phyloP scores from a whole-genome alignment of 2,329 filamentous ascomycete species.

The Nannizziopsis arthrosporioides region DNA sequence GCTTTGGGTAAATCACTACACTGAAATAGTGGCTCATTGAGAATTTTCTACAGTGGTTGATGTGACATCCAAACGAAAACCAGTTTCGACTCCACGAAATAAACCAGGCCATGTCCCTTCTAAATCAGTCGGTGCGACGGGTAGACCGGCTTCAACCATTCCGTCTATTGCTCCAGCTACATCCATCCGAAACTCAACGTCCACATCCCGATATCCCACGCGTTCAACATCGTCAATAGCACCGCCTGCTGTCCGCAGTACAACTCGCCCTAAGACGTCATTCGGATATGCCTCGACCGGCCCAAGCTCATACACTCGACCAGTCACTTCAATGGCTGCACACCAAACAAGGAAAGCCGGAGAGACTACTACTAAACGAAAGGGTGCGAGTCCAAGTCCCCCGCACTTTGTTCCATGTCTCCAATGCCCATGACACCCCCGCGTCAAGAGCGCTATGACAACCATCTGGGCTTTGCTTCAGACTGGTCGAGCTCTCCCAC shows the following conservation, averaged over 20 bases:
- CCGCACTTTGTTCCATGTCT: slow-evolving; percentile 20
- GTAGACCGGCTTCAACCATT: background rate
- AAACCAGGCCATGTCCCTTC: slow-evolving; percentile 1
- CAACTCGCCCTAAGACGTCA: slow-evolving; percentile 43
- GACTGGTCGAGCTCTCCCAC: slow-evolving; percentile 22
- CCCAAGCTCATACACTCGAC: slow-evolving; percentile 32
- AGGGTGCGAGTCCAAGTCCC: slow-evolving; percentile 40
- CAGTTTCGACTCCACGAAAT: background rate
- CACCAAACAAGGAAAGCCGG: slow-evolving; percentile 29
- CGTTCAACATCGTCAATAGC: background rate
- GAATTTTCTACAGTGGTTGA: background rate
- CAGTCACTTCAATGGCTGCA: slow-evolving; percentile 34
- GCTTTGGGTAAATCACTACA: too few species aligned
- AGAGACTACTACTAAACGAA: slow-evolving; percentile 36
- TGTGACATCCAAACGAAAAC: slow-evolving; percentile 5
- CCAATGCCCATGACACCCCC: slow-evolving; percentile 12
- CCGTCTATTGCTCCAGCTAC: slow-evolving; percentile 18
- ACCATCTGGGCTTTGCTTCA: slow-evolving; percentile 19
- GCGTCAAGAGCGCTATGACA: slow-evolving; percentile 19
- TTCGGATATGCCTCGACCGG: slow-evolving; percentile 41
- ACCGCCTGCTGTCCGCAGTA: slow-evolving; percentile 25
- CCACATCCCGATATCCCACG: slow-evolving; percentile 20
- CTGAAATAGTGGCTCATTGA: too few species aligned
- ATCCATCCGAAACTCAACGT: slow-evolving; percentile 29
- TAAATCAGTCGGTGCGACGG: slow-evolving; percentile 2